Base-by-base conservation (phyloP, 768 basidiomycete species). In the Auriculariales sp. region DNA sequence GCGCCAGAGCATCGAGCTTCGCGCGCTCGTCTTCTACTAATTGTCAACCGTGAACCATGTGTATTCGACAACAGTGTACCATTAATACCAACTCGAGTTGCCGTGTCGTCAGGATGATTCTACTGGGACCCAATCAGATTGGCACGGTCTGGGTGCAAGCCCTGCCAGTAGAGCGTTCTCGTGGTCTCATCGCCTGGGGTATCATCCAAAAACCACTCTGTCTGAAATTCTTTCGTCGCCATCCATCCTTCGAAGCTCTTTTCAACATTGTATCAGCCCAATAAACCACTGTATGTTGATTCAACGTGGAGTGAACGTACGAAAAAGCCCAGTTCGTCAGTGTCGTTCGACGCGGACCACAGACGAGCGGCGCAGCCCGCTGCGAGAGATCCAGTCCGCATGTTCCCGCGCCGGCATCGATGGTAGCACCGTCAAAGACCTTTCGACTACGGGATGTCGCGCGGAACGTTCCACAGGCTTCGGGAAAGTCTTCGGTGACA, bases 1-100 rank as follows among this genome's bases (percentile, higher is more conserved):
- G 3, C 63, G 78, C 42, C 66, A 71, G 60, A 68, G 66, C 29
- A 71, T 72, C 25, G 71, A 71, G 58, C 57, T 72, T 31, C 59
- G 71, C 34, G 64, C 63, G 19, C 57, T 72, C 50, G 68, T 71
- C 17, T 71, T 71, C 46, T 67, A 71, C 28, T 44, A 44, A 25
- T 7, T 25, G n/a, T 19, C 35, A 22, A 36, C 15, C 22, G 7
- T 15, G 15, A n/a, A n/a, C n/a, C n/a, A n/a, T n/a, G n/a, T n/a
- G n/a, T n/a, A n/a, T n/a, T n/a, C n/a, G n/a, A n/a, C n/a, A n/a
- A n/a, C n/a, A n/a, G n/a, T n/a, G n/a, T n/a, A n/a, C n/a, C n/a
- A n/a, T n/a, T n/a, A n/a, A n/a, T n/a, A n/a, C n/a, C n/a, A n/a
- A n/a, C n/a, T n/a, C n/a, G n/a, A n/a, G n/a, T n/a, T n/a, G n/a